Base-by-base conservation (phyloP, 495 filamentous ascomycete genomes). In the Aspergillus saccharolyticus region DNA sequence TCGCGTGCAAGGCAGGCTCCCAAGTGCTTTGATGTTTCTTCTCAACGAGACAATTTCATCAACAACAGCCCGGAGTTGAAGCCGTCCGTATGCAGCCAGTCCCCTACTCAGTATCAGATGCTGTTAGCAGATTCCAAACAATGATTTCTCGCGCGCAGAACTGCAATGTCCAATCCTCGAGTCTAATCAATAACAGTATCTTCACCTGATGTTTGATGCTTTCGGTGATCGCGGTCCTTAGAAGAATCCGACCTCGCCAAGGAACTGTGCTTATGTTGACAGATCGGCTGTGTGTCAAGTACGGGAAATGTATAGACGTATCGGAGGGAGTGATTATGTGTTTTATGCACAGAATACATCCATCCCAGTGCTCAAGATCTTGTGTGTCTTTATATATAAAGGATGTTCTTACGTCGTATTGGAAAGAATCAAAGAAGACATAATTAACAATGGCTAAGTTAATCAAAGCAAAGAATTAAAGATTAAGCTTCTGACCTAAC, bases 301-400 rank as follows among this genome's bases (percentile, higher is more conserved):
- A 67, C 39, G 70, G 73, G 16, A 24, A 19, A 14, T 64, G 42
- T 17, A 49, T 68, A 22, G 62, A 78, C 57, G 66, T 80, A 44
- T 67, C 74, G n/a, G 78, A 83, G 68, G 78, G 72, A 56, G 66
- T 67, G 54, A 69, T 76, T 2, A 75, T 84, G 72, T 71, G 62
- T 33, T 80, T n/a, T n/a, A n/a, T n/a, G n/a, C n/a, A 80, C 42
- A 73, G 53, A 53, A 80, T 39, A 84, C 79, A 3, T 72, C 73
- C 9, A 73, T 85, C 25, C 79, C 80, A 8, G 76, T 82, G 0
- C 81, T 79, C 3, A 74, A 73, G 53, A 66, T 83, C 47, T 64
- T 73, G 53, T 82, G 74, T 63, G 66, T 78, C 25, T 83, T 83
- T 58, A 69, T 55, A 12, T 67, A 65, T 60, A 63, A 63, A 44